These are phyloP conservation scores for Sanghuangporus sanghuang DNA, from an alignment of 1,284 basidiomycete genomes.

Conservation along the genomic window DNA sequence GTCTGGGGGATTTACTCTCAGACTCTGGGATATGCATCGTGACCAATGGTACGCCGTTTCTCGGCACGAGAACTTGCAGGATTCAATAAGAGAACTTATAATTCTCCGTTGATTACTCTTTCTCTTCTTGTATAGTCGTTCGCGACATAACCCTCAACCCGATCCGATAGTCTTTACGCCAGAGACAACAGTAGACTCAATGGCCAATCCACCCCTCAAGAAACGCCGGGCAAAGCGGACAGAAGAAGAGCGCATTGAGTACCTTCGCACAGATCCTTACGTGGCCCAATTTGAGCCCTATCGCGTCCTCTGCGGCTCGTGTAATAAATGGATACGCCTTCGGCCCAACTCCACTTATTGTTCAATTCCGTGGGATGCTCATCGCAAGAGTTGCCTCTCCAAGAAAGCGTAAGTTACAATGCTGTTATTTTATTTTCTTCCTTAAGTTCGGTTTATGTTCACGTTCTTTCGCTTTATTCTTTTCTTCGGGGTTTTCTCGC, in stretches of 20 bases:
- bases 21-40: conserved; percentile 65
- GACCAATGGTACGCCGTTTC: conserved; percentile 43
- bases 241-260: conserved; percentile 72
- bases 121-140: background rate
- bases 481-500: conserved; percentile 9
- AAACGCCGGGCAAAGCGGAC: conserved; percentile 71
- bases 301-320: conserved; percentile 68
- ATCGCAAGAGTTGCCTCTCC: conserved; percentile 67
- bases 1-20: conserved; percentile 55
- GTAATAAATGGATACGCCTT: conserved; percentile 77
- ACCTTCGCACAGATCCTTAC: conserved; percentile 68
- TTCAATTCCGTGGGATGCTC: conserved; percentile 80
- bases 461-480: conserved; percentile 2
- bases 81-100: background rate
- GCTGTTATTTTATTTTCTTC: conserved; percentile 2
- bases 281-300: conserved; percentile 74
- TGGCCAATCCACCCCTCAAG: conserved; percentile 43
- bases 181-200: conserved; percentile 34
- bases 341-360: conserved; percentile 79
- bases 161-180: conserved; percentile 38
- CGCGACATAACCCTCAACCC: conserved; percentile 23
- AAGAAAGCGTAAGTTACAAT: conserved; percentile 42
- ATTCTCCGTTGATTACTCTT: background rate
- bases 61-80: background rate
- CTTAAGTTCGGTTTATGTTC: background rate